Conservation (phyloP, 2,329 filamentous ascomycete species). For the Aspergillus aculeatinus region DNA sequence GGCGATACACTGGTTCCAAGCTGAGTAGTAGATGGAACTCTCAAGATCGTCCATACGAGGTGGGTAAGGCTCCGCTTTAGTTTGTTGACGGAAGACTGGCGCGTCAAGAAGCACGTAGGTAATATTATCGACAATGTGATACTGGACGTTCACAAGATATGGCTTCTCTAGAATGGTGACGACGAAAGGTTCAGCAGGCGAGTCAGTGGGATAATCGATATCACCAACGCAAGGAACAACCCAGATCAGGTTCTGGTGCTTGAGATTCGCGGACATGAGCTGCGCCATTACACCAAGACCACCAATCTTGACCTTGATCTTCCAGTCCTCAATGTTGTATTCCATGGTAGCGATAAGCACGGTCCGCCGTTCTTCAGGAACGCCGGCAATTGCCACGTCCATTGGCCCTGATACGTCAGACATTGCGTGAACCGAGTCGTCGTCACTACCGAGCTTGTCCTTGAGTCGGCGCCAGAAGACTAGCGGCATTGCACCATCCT, state of each 20-base stretch:
- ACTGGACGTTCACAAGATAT: constrained; percentile 63
- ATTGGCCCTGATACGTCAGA: neutral
- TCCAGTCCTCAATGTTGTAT: constrained; percentile 69
- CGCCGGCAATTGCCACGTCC: constrained; percentile 16
- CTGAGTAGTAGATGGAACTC: constrained; percentile 65
- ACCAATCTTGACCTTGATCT: constrained; percentile 68
- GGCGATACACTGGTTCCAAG: constrained; percentile 69
- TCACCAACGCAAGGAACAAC: constrained; percentile 61
- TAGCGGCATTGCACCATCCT: constrained; percentile 1
- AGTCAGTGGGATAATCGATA: constrained; percentile 61
- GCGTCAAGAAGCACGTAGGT: constrained; percentile 67
- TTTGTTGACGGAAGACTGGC: constrained; percentile 64
- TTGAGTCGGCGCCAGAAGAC: constrained; percentile 1
- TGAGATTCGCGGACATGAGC: constrained; percentile 64
- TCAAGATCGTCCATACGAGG: constrained; percentile 67
- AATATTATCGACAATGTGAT: constrained; percentile 62
- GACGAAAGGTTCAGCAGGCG: constrained; percentile 58
- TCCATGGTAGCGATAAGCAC: constrained; percentile 69
- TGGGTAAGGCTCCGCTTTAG: constrained; percentile 62
- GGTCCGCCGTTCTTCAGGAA: constrained; percentile 44
- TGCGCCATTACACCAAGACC: constrained; percentile 69
- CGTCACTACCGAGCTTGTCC: constrained; percentile 26
- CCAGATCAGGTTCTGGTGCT: constrained; percentile 65
- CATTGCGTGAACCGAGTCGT: constrained; percentile 26
- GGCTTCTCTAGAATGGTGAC: constrained; percentile 60